Percentiles rank a stretch among this genome's conserved stretches.
phyloP scores from a whole-genome alignment of 768 basidiomycete species.

The Chalciporus piperatus region DNA sequence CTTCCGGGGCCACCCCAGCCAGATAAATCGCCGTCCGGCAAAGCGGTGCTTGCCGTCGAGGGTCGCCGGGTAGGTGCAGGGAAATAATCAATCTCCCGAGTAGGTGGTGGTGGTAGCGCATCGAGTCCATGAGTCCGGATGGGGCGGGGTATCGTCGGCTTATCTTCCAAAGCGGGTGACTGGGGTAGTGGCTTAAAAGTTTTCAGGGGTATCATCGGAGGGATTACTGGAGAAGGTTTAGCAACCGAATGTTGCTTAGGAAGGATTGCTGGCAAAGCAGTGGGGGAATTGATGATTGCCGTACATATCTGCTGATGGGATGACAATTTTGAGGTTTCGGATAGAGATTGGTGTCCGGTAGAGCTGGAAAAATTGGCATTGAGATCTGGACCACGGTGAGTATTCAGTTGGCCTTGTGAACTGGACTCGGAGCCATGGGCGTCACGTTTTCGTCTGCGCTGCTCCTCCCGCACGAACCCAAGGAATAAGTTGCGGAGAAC shows the following conservation, averaged over 20 bases:
- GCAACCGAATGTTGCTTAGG: conserved; percentile 44
- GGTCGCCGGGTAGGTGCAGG: conserved; percentile 43
- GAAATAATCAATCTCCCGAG: conserved; percentile 52
- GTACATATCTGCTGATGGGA: conserved; percentile 27
- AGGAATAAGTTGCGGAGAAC: conserved; percentile 81
- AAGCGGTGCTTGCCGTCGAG: conserved; percentile 40
- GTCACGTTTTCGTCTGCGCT: conserved; percentile 42
- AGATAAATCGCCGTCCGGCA: conserved; percentile 52
- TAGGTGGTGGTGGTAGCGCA: conserved; percentile 25
- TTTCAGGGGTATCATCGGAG: conserved; percentile 56
- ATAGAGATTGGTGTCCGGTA: conserved; percentile 28
- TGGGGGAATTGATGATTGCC: conserved; percentile 59
- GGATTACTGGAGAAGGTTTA: conserved; percentile 53
- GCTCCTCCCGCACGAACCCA: conserved; percentile 72
- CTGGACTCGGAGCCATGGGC: conserved; percentile 16
- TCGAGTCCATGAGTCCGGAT: conserved; percentile 49
- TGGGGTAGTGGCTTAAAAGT: conserved; percentile 35
- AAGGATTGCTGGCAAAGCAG: conserved; percentile 64
- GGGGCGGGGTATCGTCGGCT: conserved; percentile 30
- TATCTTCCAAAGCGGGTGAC: conserved; percentile 37
- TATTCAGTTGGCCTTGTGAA: conserved; percentile 10
- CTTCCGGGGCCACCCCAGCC: conserved; percentile 39
- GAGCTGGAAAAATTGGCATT: conserved; percentile 15
- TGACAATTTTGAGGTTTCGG: conserved; percentile 27
- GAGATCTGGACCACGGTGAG: conserved; percentile 30